phyloP scores from a whole-genome alignment of 495 filamentous ascomycete genomes.

The Penicillium silybi region DNA sequence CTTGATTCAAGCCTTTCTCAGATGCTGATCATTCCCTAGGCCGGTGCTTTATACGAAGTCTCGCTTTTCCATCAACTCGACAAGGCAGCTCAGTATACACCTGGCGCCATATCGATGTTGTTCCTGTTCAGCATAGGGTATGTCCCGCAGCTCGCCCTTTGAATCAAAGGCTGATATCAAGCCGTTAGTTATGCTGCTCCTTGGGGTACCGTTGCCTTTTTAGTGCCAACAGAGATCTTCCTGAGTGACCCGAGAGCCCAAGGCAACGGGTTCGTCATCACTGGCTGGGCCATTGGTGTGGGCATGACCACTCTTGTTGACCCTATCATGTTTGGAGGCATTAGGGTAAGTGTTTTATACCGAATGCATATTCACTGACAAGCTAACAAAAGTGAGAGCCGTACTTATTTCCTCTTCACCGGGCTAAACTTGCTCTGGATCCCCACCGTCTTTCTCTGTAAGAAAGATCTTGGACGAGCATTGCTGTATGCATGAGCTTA shows the following conservation, averaged over 20 bases:
- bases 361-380: background rate
- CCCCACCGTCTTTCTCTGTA: constrained; percentile 46
- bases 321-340: constrained; percentile 45
- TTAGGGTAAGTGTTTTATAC: constrained; percentile 20
- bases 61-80: constrained; percentile 24
- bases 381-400: constrained; percentile 25
- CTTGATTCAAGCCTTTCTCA: background rate
- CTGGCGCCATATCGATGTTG: constrained; percentile 48
- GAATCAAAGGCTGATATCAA: background rate
- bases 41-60: constrained; percentile 39
- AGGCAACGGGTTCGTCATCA: constrained; percentile 54
- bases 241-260: constrained; percentile 49
- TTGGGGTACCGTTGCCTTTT: constrained; percentile 53
- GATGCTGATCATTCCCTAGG: constrained; percentile 14
- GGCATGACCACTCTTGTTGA: constrained; percentile 51
- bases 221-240: constrained; percentile 53
- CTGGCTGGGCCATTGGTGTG: constrained; percentile 55
- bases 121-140: constrained; percentile 51
- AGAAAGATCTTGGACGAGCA: background rate
- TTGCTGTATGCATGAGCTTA: background rate
- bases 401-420: constrained; percentile 53
- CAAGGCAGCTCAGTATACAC: constrained; percentile 34
- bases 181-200: constrained; percentile 44
- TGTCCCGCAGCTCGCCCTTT: background rate
- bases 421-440: constrained; percentile 47